Base-by-base conservation (phyloP, 1,284 basidiomycete genomes). In the Boletus sp. region DNA sequence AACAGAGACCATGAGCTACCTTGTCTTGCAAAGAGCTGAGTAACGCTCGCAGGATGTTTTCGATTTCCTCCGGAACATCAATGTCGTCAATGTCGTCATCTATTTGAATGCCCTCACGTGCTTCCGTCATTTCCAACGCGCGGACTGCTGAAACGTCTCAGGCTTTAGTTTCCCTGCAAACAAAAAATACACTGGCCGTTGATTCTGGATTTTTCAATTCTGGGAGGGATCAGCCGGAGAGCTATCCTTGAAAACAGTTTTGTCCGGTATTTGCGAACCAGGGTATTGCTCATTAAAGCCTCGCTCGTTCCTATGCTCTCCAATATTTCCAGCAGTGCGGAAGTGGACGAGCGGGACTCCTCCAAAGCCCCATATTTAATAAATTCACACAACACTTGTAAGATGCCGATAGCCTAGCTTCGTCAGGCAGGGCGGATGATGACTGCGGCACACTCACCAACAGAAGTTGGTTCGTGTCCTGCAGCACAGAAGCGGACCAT, bases 21-120 rank as follows among this genome's bases (percentile, higher is more conserved):
- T 84, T 91, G 68, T 98, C 92, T 59, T 91, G 85, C 17, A 98
- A 69, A 10, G 77, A 74, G 25, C 75, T 73, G 61, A 98, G 82
- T 2, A 98, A 70, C 30, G 84, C 77, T 51, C 89, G 84, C 13
- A 98, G 71, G 27, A 84, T 75, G 0, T 68, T 67, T 62, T 99
- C 95, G 5, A 93, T 76, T 44, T 87, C 82, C 41, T 89, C 85
- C 0, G 92, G 87, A 2, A 93, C 75, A 22, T 94, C 87, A 7
- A 75, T 66, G n/a, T 86, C 81, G 26, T 64, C 56, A 4, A 75
- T 72, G 10, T 77, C 70, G 13, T 62, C 51, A 27, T 34, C 34
- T 8, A 44, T 27, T 33, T 38, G 44, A 32, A n/a, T 36, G 30
- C 23, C 33, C 22, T 51, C 43, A 9, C 30, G 47, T 10, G 19